A percentile compares a stretch with the other conserved stretches of the same genome.
These are phyloP conservation scores for Fagus sylvatica DNA, from an alignment of 306 rosid species.

Conservation along the genomic window DNA sequence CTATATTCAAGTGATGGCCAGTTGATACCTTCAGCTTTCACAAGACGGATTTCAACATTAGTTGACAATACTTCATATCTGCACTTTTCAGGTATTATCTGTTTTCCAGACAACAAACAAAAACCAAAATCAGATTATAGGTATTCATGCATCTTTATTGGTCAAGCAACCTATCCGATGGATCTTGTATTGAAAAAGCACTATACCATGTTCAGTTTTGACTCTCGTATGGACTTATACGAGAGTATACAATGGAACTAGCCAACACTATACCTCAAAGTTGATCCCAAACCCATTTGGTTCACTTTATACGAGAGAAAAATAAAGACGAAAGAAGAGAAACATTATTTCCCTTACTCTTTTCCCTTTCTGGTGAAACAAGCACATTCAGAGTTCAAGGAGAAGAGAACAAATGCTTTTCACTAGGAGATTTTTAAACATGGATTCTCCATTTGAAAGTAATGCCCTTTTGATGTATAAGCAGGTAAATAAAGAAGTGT, in stretches of 20 bases:
- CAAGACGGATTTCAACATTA: slow-evolving; percentile 78
- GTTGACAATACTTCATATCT: slow-evolving; percentile 59
- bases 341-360: not conserved
- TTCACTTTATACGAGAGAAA: not conserved
- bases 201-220: not conserved
- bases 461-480: not conserved
- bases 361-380: not conserved
- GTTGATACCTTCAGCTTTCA: slow-evolving; percentile 53
- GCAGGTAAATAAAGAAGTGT: not conserved
- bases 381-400: not conserved
- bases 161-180: not conserved
- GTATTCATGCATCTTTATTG: not conserved
- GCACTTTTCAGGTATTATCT: slow-evolving; percentile 69
- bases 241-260: too few species aligned
- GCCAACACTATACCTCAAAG: too few species aligned
- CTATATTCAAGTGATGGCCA: slow-evolving; percentile 77
- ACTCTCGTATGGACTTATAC: too few species aligned
- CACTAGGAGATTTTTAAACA: not conserved
- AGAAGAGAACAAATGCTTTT: not conserved
- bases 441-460: not conserved
- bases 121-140: not conserved
- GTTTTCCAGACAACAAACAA: slow-evolving; percentile 14
- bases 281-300: not conserved
- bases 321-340: not conserved
- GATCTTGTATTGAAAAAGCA: not conserved